Evolutionary conservation across 1,284 basidiomycete species (phyloP).

Genomic region (Malassezia sympodialis): DNA sequence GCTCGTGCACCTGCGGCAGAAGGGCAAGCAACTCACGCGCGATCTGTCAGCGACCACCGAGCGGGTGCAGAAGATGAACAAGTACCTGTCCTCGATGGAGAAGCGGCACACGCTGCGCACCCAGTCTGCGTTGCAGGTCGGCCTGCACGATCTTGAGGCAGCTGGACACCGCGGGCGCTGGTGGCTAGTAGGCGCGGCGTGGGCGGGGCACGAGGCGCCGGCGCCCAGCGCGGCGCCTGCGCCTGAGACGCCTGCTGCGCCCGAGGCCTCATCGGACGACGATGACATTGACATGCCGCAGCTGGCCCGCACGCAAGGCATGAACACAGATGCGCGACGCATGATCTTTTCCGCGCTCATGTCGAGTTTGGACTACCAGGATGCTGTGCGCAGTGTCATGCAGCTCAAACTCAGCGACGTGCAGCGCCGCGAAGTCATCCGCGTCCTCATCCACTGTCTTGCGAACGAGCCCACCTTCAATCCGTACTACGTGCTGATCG

Average conservation of each 20-base stretch:
- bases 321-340: constrained; percentile 92
- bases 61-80: constrained; percentile 24
- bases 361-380: constrained; percentile 70
- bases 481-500: constrained; percentile 85
- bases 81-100: constrained; percentile 30
- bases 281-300: constrained; percentile 55
- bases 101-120: constrained; percentile 30
- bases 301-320: constrained; percentile 82
- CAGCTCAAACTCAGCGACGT: constrained; percentile 74
- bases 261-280: constrained; percentile 48
- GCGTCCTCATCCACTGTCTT: constrained; percentile 84
- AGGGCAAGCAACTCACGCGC: constrained; percentile 51
- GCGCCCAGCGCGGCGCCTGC: constrained; percentile 52
- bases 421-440: constrained; percentile 85
- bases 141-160: constrained; percentile 67
- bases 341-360: constrained; percentile 85
- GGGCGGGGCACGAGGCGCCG: constrained; percentile 74
- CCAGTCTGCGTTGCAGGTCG: constrained; percentile 33
- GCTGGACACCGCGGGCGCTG: constrained; percentile 85
- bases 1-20: constrained; percentile 27
- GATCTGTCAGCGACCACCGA: constrained; percentile 4
- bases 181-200: constrained; percentile 97
- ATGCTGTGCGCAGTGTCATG: constrained; percentile 75
- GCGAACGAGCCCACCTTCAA: constrained; percentile 80
- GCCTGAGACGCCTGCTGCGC: constrained; percentile 9